Evolutionary conservation across 2,329 filamentous ascomycete genomes (phyloP).

Genomic region (Aspergillus tamarii): DNA sequence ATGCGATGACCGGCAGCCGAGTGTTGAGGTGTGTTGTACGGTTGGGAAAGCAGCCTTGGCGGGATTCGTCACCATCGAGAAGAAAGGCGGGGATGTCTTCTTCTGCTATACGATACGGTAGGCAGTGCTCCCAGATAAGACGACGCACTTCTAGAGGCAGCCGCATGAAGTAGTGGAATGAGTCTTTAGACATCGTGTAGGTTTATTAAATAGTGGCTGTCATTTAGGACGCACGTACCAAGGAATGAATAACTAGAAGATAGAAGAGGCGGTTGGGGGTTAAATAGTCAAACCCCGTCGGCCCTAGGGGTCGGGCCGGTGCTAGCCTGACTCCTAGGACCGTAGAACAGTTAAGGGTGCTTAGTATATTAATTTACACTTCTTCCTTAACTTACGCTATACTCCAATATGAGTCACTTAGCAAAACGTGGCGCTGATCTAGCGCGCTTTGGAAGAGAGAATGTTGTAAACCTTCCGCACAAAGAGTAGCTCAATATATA

Average conservation of each 20-base stretch:
- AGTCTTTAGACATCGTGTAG: background rate
- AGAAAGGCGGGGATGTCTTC: background rate
- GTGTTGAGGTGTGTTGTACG: background rate
- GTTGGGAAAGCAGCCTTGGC: background rate
- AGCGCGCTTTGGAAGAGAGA: too few species aligned
- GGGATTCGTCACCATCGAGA: background rate
- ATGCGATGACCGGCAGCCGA: background rate
- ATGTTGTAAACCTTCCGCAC: too few species aligned
- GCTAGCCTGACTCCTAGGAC: too few species aligned
- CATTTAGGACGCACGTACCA: background rate
- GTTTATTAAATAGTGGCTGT: background rate
- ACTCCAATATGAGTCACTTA: too few species aligned
- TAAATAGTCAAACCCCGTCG: too few species aligned
- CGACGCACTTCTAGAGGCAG: background rate
- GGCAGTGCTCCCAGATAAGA: background rate
- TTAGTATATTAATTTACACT: too few species aligned
- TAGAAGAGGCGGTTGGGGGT: background rate
- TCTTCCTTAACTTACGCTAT: too few species aligned
- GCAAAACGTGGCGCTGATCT: too few species aligned
- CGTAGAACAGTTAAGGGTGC: too few species aligned
- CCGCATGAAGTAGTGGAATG: background rate
- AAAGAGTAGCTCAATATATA: too few species aligned
- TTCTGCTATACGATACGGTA: background rate
- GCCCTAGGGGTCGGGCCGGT: too few species aligned
- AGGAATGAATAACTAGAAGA: background rate